Evolutionary conservation across 768 basidiomycete genomes (phyloP), one percentile per base, ranked within the genome.

Genomic region (Neoboletus magnificus): DNA sequence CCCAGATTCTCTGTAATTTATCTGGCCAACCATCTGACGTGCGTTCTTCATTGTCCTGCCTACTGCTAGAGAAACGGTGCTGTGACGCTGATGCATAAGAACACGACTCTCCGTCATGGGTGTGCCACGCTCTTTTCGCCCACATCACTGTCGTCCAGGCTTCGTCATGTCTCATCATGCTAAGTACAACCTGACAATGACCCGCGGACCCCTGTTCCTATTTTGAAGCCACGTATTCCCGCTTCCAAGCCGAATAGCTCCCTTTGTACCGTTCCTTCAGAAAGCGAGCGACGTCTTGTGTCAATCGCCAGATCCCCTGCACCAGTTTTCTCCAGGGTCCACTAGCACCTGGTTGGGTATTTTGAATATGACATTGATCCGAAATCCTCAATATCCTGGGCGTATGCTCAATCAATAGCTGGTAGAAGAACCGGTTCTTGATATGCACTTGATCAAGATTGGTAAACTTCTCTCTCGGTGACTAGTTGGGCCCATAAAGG

Each of bases 1-100:
- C 62, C 58, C 58, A 49, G 67, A 64, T 43, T 58, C 37, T 55
- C 56, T 67, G 59, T 67, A 66, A 69, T 67, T 64, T 67, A 69
- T 64, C 45, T 42, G 49, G 50, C 57, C 56, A 61, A 47, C 57
- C 65, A 64, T 32, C 42, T 46, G 54, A 56, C 64, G 54, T 64
- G 66, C 62, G 64, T 64, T 59, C 54, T 68, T 62, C 58, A 61
- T 59, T 44, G 39, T 55, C 50, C 51, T 48, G 47, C 50, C 58
- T 52, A 50, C 37, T 50, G 25, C 16, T 15, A 49, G 60, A 55
- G 57, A 56, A 20, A 59, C 20, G 54, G 33, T 35, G 41, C 41
- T 16, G 51, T 55, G 39, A 55, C 40, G 41, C 48, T 39, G 54
- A 46, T 52, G 15, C 32, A 27, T 23, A 44, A 45, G 52, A 51